Evolutionary conservation across 768 basidiomycete genomes (phyloP).

Genomic region (Tulasnella sp.): DNA sequence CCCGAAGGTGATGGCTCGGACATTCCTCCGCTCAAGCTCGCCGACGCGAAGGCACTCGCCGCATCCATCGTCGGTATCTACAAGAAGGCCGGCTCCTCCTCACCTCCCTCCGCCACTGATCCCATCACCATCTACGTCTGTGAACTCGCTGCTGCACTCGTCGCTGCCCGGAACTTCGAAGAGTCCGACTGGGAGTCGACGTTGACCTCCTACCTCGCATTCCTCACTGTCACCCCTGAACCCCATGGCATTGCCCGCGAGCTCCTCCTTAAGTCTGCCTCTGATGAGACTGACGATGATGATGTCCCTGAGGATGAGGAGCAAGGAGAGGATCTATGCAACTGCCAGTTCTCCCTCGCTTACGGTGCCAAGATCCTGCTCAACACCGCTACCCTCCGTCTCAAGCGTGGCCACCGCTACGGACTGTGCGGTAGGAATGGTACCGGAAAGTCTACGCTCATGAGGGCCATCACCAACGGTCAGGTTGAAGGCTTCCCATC

Average conservation of each 20-base stretch:
- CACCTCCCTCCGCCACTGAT: constrained; percentile 43
- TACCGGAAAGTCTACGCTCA: constrained; percentile 92
- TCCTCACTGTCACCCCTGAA: constrained; percentile 54
- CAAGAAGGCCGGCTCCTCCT: constrained; percentile 66
- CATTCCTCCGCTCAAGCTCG: constrained; percentile 72
- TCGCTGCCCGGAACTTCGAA: constrained; percentile 88
- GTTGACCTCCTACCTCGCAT: constrained; percentile 65
- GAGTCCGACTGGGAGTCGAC: constrained; percentile 69
- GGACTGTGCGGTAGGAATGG: constrained; percentile 98
- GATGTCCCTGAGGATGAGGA: constrained; percentile 80
- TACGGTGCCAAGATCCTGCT: constrained; percentile 98
- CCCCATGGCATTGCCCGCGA: constrained; percentile 60
- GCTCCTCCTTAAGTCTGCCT: constrained; percentile 84
- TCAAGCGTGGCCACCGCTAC: constrained; percentile 97
- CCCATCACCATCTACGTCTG: constrained; percentile 60
- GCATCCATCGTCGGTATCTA: constrained; percentile 63
- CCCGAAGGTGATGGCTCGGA: constrained; percentile 82
- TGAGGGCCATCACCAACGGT: constrained; percentile 87
- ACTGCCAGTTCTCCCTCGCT: constrained; percentile 97
- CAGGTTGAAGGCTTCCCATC: constrained; percentile 99
- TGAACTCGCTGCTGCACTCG: constrained; percentile 72
- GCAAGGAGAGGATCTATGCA: constrained; percentile 96
- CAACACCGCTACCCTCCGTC: constrained; percentile 91
- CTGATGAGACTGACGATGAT: constrained; percentile 58
- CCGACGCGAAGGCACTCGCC: constrained; percentile 56